Conservation (phyloP, 2,329 filamentous ascomycete genomes). For the Rhexocercosporidium sp. region DNA sequence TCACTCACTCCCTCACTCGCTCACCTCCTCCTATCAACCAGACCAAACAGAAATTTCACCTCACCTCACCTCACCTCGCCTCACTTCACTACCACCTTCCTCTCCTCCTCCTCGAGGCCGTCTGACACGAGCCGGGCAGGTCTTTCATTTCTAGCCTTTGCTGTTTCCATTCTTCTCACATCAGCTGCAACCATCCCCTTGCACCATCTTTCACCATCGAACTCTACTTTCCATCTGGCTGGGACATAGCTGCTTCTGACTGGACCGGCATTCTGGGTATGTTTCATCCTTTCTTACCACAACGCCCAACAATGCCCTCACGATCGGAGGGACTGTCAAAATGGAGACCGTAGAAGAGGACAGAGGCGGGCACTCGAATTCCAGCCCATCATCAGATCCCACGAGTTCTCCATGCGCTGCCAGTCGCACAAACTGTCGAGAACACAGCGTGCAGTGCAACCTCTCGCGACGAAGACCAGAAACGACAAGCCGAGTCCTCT, state of each 20-base stretch:
- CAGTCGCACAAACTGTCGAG: constrained; percentile 11
- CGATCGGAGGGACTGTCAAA: not conserved
- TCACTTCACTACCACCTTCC: no score
- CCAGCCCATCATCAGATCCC: not conserved
- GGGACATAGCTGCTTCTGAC: not conserved
- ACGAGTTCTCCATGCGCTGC: constrained; percentile 26
- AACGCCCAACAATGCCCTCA: not conserved
- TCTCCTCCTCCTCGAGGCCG: not conserved
- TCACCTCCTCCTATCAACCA: not conserved
- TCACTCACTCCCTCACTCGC: no score
- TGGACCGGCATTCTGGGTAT: not conserved
- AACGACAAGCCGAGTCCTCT: constrained; percentile 10
- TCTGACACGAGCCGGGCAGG: not conserved
- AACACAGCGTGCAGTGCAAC: constrained; percentile 14
- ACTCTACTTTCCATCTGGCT: not conserved
- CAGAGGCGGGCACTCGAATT: not conserved
- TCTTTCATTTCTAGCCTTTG: not conserved
- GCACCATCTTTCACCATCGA: not conserved
- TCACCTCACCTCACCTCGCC: not conserved
- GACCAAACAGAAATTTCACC: not conserved
- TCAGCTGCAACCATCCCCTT: not conserved
- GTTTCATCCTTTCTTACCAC: constrained; percentile 9
- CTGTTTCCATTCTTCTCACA: not conserved
- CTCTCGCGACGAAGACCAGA: not conserved
- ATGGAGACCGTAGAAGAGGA: not conserved